Conservation (phyloP, 169 alveolate genomes). For the Neospora caninum region DNA sequence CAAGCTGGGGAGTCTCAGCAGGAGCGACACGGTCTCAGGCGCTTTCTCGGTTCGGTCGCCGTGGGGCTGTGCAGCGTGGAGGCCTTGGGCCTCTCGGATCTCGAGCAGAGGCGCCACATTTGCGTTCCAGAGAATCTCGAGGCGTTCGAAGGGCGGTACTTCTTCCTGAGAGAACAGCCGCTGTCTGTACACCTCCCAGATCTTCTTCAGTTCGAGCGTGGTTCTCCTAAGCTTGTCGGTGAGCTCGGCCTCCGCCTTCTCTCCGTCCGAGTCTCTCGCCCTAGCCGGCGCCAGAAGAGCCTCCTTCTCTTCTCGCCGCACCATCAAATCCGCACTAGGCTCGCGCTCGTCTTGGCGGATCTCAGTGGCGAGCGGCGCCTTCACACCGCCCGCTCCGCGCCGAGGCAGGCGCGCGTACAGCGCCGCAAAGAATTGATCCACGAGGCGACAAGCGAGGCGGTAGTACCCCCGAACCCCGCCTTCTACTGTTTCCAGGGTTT, state of each 20-base stretch:
- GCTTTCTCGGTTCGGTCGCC: neutral
- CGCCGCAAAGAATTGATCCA: conserved; percentile 1
- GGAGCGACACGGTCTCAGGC: neutral
- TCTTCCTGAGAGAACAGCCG: neutral
- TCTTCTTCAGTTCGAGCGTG: neutral
- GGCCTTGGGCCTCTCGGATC: neutral
- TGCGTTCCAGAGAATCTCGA: neutral
- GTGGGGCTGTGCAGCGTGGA: neutral
- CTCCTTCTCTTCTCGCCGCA: neutral
- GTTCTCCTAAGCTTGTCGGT: neutral
- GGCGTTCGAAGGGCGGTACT: neutral
- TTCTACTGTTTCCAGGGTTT: neutral
- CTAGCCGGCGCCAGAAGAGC: neutral
- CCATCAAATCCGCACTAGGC: neutral
- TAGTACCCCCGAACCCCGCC: neutral
- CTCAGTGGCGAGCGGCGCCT: neutral
- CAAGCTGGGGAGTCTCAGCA: neutral
- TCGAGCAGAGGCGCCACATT: neutral
- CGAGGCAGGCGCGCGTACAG: neutral
- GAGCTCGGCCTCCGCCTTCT: neutral
- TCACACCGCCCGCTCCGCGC: neutral
- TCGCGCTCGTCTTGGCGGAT: neutral
- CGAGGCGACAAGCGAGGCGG: neutral
- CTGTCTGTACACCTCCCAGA: conserved; percentile 1
- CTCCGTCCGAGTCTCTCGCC: neutral